Percentiles rank a stretch among this genome's conserved stretches.
phyloP scores from a whole-genome alignment of 2,329 filamentous ascomycete species.

The Fusarium sp. region DNA sequence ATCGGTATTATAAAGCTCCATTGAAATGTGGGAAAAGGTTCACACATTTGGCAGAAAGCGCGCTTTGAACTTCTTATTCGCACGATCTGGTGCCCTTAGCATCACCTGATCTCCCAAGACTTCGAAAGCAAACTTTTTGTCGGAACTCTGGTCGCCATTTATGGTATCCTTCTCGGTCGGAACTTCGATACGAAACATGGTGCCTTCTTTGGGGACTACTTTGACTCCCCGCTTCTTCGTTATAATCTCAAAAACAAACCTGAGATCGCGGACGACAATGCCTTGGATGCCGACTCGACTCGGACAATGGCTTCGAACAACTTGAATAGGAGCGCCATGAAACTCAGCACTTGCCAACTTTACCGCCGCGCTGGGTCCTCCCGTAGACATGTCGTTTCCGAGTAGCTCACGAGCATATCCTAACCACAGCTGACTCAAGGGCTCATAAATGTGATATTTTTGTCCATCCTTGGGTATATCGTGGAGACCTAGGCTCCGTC shows the following conservation, averaged over 20 bases:
- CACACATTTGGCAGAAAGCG: slow-evolving; percentile 80
- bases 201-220: slow-evolving; percentile 87
- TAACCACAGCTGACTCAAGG: slow-evolving; percentile 81
- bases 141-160: slow-evolving; percentile 30
- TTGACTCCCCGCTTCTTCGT: slow-evolving; percentile 77
- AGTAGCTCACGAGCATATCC: slow-evolving; percentile 86
- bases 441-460: slow-evolving; percentile 76
- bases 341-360: slow-evolving; percentile 88
- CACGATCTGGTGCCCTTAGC: slow-evolving; percentile 81
- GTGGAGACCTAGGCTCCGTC: slow-evolving; percentile 76
- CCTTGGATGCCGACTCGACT: slow-evolving; percentile 84
- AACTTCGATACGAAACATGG: slow-evolving; percentile 81
- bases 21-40: slow-evolving; percentile 42
- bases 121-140: slow-evolving; percentile 73
- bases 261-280: slow-evolving; percentile 89
- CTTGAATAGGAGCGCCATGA: slow-evolving; percentile 84
- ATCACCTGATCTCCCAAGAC: slow-evolving; percentile 88
- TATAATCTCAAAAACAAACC: slow-evolving; percentile 85
- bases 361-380: slow-evolving; percentile 69
- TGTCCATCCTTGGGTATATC: slow-evolving; percentile 72
- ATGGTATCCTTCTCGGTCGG: slow-evolving; percentile 49
- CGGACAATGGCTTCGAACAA: slow-evolving; percentile 82
- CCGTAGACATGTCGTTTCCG: slow-evolving; percentile 65
- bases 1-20: neutral
- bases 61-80: slow-evolving; percentile 90